Conservation (phyloP, 208 protist genomes). For the Trypanosoma boissoni region DNA sequence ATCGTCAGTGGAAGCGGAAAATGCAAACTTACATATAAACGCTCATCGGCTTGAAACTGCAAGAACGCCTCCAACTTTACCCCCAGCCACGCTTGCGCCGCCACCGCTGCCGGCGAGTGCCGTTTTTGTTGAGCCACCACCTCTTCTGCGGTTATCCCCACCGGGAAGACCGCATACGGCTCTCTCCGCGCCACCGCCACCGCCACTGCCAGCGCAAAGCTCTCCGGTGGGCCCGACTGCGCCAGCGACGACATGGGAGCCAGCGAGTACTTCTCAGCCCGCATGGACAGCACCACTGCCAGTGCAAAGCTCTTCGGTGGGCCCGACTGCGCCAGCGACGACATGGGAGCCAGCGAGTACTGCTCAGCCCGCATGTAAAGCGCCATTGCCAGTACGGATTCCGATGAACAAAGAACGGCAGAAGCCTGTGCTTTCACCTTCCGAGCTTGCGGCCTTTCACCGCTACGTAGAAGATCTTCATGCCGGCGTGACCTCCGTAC, state of each 20-base stretch:
- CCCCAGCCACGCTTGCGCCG: constrained; percentile 19
- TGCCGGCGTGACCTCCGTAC: constrained; percentile 3
- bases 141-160: constrained; percentile 32
- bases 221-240: too few relatives aligned
- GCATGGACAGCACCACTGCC: too few relatives aligned
- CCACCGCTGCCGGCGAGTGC: constrained; percentile 53
- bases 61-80: neutral
- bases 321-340: neutral
- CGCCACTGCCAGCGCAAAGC: too few relatives aligned
- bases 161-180: neutral
- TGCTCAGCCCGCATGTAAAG: neutral
- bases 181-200: too few relatives aligned
- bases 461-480: constrained; percentile 65
- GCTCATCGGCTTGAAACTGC: neutral
- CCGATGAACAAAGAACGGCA: constrained; percentile 3
- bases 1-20: too few relatives aligned
- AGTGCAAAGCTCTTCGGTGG: too few relatives aligned
- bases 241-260: neutral
- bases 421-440: constrained; percentile 33
- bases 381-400: neutral
- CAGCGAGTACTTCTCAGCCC: constrained; percentile 1
- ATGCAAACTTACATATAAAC: neutral
- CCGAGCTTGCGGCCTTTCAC: constrained; percentile 47
- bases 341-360: constrained; percentile 1
- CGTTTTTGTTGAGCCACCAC: constrained; percentile 50